phyloP scores from a whole-genome alignment of 2,329 filamentous ascomycete species.

The Arthrobotrys pseudoclavata region DNA sequence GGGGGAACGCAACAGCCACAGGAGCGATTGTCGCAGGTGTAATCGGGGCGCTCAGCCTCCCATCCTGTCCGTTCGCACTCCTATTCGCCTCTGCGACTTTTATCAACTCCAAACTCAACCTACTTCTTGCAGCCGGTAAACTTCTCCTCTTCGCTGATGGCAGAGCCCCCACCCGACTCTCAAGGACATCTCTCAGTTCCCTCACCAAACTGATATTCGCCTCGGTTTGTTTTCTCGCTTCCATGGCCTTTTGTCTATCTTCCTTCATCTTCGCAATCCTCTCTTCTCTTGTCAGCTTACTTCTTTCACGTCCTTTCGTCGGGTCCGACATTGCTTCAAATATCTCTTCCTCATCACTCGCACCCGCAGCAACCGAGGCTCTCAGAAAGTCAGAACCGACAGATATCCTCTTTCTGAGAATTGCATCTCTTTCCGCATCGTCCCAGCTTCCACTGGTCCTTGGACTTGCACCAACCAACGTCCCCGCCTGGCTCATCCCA shows the following conservation, averaged over 20 bases:
- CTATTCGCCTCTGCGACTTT: conserved; percentile 50
- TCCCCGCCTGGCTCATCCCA: conserved; percentile 76
- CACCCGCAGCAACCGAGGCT: conserved; percentile 74
- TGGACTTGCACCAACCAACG: conserved; percentile 71
- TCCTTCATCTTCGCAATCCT: conserved; percentile 89
- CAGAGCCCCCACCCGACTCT: conserved; percentile 70
- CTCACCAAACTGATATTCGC: conserved; percentile 90
- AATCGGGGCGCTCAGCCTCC: conserved; percentile 46
- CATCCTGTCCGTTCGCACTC: conserved; percentile 35
- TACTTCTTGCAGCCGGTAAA: conserved; percentile 46
- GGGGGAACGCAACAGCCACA: conserved; percentile 41
- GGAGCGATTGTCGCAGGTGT: conserved; percentile 42
- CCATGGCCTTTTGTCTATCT: conserved; percentile 81
- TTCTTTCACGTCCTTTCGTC: conserved; percentile 72
- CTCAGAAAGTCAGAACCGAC: conserved; percentile 67
- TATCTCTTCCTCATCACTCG: conserved; percentile 78
- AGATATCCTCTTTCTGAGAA: conserved; percentile 48
- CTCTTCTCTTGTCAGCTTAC: conserved; percentile 84
- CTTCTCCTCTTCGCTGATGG: conserved; percentile 60
- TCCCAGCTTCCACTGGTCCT: conserved; percentile 62
- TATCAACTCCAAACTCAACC: conserved; percentile 52
- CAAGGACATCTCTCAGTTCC: conserved; percentile 88
- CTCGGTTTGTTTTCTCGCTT: conserved; percentile 80
- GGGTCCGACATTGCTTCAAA: conserved; percentile 91
- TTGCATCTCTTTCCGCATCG: conserved; percentile 52